A percentile compares a stretch with the other conserved stretches of the same genome.
These are phyloP conservation scores for Apiospora saccharicola DNA, from an alignment of 2,329 filamentous ascomycete genomes.

Conservation along the genomic window DNA sequence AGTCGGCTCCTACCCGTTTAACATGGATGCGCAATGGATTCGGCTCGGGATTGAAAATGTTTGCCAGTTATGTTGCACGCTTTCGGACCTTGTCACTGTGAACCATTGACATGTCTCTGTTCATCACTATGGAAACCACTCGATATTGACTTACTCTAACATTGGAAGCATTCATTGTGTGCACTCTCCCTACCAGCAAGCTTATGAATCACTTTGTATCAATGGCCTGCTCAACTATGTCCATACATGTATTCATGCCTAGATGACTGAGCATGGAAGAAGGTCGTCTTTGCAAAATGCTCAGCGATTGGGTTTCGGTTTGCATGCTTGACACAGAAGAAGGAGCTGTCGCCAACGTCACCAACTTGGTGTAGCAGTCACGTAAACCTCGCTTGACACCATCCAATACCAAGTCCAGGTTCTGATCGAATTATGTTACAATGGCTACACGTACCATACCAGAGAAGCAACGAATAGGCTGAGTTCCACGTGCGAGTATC, in stretches of 20 bases:
- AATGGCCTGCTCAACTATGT: not conserved
- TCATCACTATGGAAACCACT: not conserved
- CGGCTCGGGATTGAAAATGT: not conserved
- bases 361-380: not conserved
- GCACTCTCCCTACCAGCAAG: not conserved
- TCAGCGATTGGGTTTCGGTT: not conserved
- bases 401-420: not conserved
- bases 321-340: not conserved
- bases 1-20: not conserved
- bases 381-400: not conserved
- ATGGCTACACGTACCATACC: not conserved
- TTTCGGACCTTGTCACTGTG: not conserved
- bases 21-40: not conserved
- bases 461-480: not conserved
- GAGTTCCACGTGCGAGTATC: not conserved
- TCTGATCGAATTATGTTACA: not conserved
- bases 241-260: not conserved
- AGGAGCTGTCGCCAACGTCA: not conserved
- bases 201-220: not conserved
- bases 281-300: not conserved
- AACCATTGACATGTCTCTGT: not conserved
- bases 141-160: not conserved
- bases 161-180: not conserved
- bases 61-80: not conserved
- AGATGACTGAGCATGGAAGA: not conserved